Evolutionary conservation across 169 alveolate species (phyloP), one percentile per base, ranked within the genome.

Genomic region (Neospora caninum): DNA sequence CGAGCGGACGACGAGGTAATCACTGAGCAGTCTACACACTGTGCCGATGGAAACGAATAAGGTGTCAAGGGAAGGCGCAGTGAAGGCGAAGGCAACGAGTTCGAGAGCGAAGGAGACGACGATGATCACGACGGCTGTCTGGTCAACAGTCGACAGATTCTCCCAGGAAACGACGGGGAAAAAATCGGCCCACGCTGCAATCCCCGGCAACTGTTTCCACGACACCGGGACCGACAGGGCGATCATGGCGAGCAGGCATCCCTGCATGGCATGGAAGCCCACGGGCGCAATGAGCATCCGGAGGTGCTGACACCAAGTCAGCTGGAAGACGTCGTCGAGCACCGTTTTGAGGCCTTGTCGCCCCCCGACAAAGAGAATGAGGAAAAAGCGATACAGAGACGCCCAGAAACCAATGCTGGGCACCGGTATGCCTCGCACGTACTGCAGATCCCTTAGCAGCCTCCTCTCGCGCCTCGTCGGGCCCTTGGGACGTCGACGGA

Each of bases 241-340:
- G 42, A 88, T 42, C 86, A 88, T 41, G 36, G 64, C 86, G 69
- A 88, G 39, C 87, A 88, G 70, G 82, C 39, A 27, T 39, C 42
- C 82, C 84, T 36, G 54, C 86, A 67, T 31, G 25, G 34, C 86
- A 43, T 73, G 84, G 84, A 13, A 58, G 69, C 87, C 54, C 36
- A 45, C 36, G 87, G 83, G 93, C 80, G 58, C 64, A 54, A 88
- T 34, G 84, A 67, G 83, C 93, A 67, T 54, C 22, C 93, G 93
- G 82, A 88, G 84, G 69, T 88, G 93, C 93, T 88, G 87, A 39
- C 53, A 70, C 38, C 64, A 88, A 31, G 93, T 36, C 36, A 88
- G 67, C 22, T 38, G 45, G 42, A 73, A 18, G n/a, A 25, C 58
- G 18, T 73, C 93, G 67, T 88, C 93, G 27, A 88, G 43, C 70